phyloP scores from a whole-genome alignment of 495 filamentous ascomycete species.

The Saxispiralis lemnorum region DNA sequence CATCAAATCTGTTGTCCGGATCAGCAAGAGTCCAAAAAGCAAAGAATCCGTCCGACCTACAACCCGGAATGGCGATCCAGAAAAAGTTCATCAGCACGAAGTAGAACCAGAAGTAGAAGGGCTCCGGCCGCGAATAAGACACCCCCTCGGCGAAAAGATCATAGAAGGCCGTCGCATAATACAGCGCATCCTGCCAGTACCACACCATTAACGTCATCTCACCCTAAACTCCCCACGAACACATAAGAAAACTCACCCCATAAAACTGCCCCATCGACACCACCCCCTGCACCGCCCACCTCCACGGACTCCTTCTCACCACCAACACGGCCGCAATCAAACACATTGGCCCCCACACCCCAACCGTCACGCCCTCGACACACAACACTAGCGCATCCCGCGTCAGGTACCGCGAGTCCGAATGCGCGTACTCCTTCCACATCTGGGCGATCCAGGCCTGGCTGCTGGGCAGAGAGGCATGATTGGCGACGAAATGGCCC shows the following conservation, averaged over 20 bases:
- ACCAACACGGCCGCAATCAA: slow-evolving; percentile 47
- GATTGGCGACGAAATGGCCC: slow-evolving; percentile 61
- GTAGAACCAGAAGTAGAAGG: slow-evolving; percentile 74
- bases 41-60: slow-evolving; percentile 14
- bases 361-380: slow-evolving; percentile 67
- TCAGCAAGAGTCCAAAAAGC: too few relatives aligned
- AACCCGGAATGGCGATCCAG: slow-evolving; percentile 59
- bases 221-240: too few relatives aligned
- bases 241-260: slow-evolving; percentile 27
- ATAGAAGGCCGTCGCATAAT: slow-evolving; percentile 65
- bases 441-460: slow-evolving; percentile 58
- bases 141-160: slow-evolving; percentile 40
- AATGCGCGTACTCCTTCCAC: slow-evolving; percentile 78
- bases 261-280: slow-evolving; percentile 71
- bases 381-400: slow-evolving; percentile 65
- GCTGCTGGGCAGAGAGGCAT: slow-evolving; percentile 37
- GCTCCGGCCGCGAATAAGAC: slow-evolving; percentile 57
- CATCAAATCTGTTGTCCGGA: too few relatives aligned
- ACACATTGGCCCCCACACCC: slow-evolving; percentile 73
- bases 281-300: slow-evolving; percentile 54
- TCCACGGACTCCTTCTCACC: slow-evolving; percentile 37
- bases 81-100: slow-evolving; percentile 73
- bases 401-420: slow-evolving; percentile 68
- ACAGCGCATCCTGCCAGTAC: slow-evolving; percentile 53
- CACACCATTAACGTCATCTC: too few relatives aligned